Base-by-base conservation (phyloP, 2,329 filamentous ascomycete genomes). In the Penicillium hordei region DNA sequence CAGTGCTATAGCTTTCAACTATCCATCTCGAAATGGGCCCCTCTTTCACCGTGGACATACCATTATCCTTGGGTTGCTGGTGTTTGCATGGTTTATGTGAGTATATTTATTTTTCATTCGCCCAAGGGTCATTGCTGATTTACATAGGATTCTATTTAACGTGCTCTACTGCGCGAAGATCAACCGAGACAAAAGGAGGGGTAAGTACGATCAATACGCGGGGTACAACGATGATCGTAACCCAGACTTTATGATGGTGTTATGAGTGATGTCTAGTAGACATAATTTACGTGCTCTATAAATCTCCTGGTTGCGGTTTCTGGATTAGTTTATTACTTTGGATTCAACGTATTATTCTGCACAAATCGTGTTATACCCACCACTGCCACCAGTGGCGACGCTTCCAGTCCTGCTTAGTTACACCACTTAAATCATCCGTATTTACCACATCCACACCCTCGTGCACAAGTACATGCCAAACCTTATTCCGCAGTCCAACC, bases 11-110 rank as follows among this genome's bases (percentile, higher is more conserved):
- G 57, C 61, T 0, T 88, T 88, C 66, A 81, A 85, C 5, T 89
- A 89, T 61, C 84, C 84, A 3, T 79, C 78, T 48, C 69, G 65
- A 0, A 78, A 89, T 51, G 81, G 78, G 0, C 85, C 86, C 0
- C 75, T 80, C 52, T 89, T 84, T 58, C 82, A 84, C 60, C 77
- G 79, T 44, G 86, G 86, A 2, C 87, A 89, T 67, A 85, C 81
- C 0, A 79, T 87, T 12, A 79, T 89, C 29, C 65, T 89, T 27
- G 80, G 84, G 0, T 65, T 89, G 23, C 66, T 89, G 43, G 83
- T 84, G 39, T 83, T 79, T 64, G 82, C 84, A 4, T 89, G 86
- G 86, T 79, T 86, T 46, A 74, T 86, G 85, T 87, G 73, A 79
- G 85, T 81, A 8, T 13, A n/a, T 12, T 46, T 5, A 2, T 12